Base-by-base conservation (phyloP, 1,284 basidiomycete genomes). In the Sporisorium exsertum region DNA sequence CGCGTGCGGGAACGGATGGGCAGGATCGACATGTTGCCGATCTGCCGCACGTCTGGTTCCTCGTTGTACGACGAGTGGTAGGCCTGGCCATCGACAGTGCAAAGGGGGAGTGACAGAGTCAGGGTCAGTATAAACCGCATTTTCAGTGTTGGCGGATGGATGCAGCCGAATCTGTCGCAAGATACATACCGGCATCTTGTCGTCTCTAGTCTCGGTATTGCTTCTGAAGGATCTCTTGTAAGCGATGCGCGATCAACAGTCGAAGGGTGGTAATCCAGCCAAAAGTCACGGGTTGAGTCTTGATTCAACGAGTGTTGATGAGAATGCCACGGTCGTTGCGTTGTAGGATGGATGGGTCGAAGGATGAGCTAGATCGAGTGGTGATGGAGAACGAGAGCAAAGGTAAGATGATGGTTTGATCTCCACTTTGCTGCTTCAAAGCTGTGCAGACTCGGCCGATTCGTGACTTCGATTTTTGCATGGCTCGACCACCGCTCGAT, bases 41-140 rank as follows among this genome's bases (percentile, higher is more conserved):
- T 91, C 81, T 91, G 90, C 64, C 93, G 90, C 43, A 91, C 89
- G 84, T 95, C 92, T 24, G 90, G 89, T 58, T 92, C 90, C 75
- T 97, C 93, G 86, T 98, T 98, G 87, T 95, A 92, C 2, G 93
- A 89, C 5, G 96, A 98, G 87, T 99, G 97, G 84, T 99, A 99
- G 27, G 82, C 81, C 64, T 80, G 69, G 65, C 65, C n/a, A 12
- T 15, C 9, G 32, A 10, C 22, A n/a, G 3, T 5, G 10, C 22
- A 27, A 16, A 45, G n/a, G n/a, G 5, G 13, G 35, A 16, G n/a
- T 12, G 18, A 40, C 2, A 26, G 16, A 24, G 29, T 58, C 56
- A 13, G 22, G 27, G n/a, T 20, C n/a, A 35, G 37, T 40, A 49
- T 18, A n/a, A n/a, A n/a, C n/a, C n/a, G n/a, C n/a, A n/a, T n/a